Conservation (phyloP, 495 filamentous ascomycete genomes). For the Lasiosphaeria hispida region DNA sequence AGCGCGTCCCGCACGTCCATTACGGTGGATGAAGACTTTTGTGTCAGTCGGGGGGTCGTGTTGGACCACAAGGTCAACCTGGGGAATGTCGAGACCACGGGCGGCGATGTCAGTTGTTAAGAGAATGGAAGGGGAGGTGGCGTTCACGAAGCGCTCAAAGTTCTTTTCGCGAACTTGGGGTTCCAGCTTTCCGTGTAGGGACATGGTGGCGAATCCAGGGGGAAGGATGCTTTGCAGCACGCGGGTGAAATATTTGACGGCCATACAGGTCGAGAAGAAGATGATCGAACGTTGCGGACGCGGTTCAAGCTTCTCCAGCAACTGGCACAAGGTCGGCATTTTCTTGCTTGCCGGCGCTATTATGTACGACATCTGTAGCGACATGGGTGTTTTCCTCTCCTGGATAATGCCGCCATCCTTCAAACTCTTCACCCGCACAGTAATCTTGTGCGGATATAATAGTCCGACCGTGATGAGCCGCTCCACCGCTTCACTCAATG, state of each 20-base stretch:
- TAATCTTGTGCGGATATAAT: slow-evolving; percentile 89
- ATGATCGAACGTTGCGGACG: slow-evolving; percentile 83
- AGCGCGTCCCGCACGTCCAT: slow-evolving; percentile 87
- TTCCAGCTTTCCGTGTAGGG: slow-evolving; percentile 93
- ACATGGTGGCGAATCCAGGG: slow-evolving; percentile 63
- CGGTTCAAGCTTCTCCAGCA: slow-evolving; percentile 67
- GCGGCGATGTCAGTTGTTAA: slow-evolving; percentile 66
- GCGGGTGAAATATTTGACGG: slow-evolving; percentile 87
- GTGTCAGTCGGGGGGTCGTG: slow-evolving; percentile 89
- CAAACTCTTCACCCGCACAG: slow-evolving; percentile 75
- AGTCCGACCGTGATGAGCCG: slow-evolving; percentile 90
- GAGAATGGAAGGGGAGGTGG: slow-evolving; percentile 69
- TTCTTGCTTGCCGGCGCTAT: slow-evolving; percentile 72
- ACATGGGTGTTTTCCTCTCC: slow-evolving; percentile 84
- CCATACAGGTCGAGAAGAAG: slow-evolving; percentile 90
- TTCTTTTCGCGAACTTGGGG: slow-evolving; percentile 52
- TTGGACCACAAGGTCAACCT: slow-evolving; percentile 91
- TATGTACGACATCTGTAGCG: slow-evolving; percentile 86
- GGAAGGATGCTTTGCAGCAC: slow-evolving; percentile 67
- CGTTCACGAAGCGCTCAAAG: slow-evolving; percentile 55
- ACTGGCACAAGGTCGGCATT: slow-evolving; percentile 64
- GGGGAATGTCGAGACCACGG: slow-evolving; percentile 88
- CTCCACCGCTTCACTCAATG: slow-evolving; percentile 84
- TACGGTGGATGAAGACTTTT: slow-evolving; percentile 92
- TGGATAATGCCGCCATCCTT: slow-evolving; percentile 63